A percentile compares a stretch with the other conserved stretches of the same genome.
These are phyloP conservation scores for Amylostereum areolatum DNA, from an alignment of 1,284 basidiomycete species.

Conservation along the genomic window DNA sequence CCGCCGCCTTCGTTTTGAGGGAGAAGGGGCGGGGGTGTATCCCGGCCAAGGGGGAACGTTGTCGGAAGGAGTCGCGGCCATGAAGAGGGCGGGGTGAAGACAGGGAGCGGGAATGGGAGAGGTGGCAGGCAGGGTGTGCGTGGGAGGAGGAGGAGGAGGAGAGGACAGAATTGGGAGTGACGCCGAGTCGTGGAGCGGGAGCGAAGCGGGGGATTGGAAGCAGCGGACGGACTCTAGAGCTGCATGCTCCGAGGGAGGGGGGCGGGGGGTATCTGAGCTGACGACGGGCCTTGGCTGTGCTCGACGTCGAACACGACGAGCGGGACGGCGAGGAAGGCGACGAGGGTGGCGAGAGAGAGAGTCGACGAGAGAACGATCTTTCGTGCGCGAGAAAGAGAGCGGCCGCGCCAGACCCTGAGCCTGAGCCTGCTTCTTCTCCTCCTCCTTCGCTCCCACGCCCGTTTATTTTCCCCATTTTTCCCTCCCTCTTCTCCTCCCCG, in stretches of 20 bases:
- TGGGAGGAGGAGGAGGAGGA: no score
- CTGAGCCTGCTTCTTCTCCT: constrained; percentile 3
- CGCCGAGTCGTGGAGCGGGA: no score
- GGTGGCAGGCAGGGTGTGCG: constrained; percentile 11
- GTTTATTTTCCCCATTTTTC: not conserved
- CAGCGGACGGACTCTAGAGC: constrained; percentile 29
- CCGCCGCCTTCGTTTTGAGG: constrained; percentile 22
- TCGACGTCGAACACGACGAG: constrained; percentile 10
- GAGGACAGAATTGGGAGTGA: no score
- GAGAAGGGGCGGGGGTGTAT: constrained; percentile 23
- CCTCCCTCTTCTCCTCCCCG: not conserved
- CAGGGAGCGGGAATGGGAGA: constrained; percentile 12
- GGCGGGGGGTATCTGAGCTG: constrained; percentile 10
- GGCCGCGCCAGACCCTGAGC: not conserved
- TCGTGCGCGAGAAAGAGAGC: no score
- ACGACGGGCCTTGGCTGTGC: constrained; percentile 8
- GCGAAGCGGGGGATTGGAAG: no score
- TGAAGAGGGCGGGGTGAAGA: constrained; percentile 16
- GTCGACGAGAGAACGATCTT: constrained; percentile 9
- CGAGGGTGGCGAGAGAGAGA: constrained; percentile 16
- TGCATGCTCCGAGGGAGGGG: constrained; percentile 39
- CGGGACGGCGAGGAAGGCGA: constrained; percentile 10
- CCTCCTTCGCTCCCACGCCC: constrained; percentile 1
- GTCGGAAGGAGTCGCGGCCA: constrained; percentile 26
- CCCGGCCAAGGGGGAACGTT: constrained; percentile 30